Base-by-base conservation (phyloP, 495 filamentous ascomycete species). In the Aspergillus diversus region DNA sequence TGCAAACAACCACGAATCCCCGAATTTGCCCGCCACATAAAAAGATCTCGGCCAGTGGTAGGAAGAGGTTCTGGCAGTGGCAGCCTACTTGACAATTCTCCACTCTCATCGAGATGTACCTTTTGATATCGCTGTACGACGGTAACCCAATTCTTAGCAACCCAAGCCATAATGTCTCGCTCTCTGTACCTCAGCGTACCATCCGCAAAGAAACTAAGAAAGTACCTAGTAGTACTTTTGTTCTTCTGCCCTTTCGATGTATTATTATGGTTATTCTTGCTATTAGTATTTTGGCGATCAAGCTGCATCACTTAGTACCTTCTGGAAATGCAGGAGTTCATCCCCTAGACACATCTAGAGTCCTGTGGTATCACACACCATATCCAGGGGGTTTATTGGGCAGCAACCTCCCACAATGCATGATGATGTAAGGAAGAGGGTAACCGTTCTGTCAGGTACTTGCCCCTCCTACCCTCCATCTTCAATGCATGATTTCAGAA, bases 321-420 rank as follows among this genome's bases (percentile, higher is more conserved):
- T 27, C 21, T 27, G 21, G 21, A 27, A 27, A 27, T 27, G 2
- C 21, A 27, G 21, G 21, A 27, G 21, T 27, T 27, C 21, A 27
- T 27, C 21, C 21, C 21, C 21, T 27, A 32, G 37, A 46, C 27
- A 43, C 16, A 32, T 32, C 17, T 12, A 27, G 35, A 46, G 37
- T 47, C 39, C 35, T 32, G 37, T n/a, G 32, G 37, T 50, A 50
- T 50, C 47, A 50, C 47, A 13, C 16, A 27, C 47, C 27, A n/a
- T 49, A 8, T 6, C 47, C 5, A 49, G 5, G 47, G n/a, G 47
- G 15, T 50, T 31, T 21, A 50, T 50, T 50, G 47, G 47, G 47
- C 47, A 50, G 47, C 47, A 31, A 50, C 47, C 13, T 50, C 16
- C 47, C 47, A 50, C 47, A 17, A 50, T 50, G 47, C 47, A 50